A percentile compares a stretch with the other conserved stretches of the same genome.
Evolutionary conservation across 768 basidiomycete genomes (phyloP).

Genomic region (Lactarius hengduanensis): DNA sequence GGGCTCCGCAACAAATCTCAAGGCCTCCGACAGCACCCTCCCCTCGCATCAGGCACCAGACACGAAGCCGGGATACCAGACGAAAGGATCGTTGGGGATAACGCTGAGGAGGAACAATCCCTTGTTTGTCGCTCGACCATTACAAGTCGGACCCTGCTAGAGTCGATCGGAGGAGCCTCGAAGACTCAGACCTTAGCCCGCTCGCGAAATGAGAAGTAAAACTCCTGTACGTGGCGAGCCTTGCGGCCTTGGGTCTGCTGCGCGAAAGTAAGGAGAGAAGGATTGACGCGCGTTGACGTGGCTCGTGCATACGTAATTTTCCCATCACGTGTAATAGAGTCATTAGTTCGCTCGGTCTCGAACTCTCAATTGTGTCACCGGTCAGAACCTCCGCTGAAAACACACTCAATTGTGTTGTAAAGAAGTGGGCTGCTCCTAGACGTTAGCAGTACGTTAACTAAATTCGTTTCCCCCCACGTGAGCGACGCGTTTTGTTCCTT

Average conservation of each 20-base stretch:
- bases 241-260: conserved; percentile 62
- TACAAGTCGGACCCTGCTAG: conserved; percentile 62
- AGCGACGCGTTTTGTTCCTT: conserved; percentile 23
- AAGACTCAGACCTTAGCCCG: conserved; percentile 85
- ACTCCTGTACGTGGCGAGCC: conserved; percentile 58
- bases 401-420: background rate
- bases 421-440: background rate
- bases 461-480: conserved; percentile 22
- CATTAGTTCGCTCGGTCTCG: background rate
- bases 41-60: conserved; percentile 13
- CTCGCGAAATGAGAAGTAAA: conserved; percentile 48
- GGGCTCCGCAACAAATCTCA: conserved; percentile 28
- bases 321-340: conserved; percentile 16
- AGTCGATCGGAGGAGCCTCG: conserved; percentile 59
- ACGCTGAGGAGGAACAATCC: conserved; percentile 40
- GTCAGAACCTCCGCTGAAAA: no score
- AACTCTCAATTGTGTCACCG: background rate
- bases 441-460: background rate
- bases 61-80: conserved; percentile 38
- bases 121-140: conserved; percentile 64
- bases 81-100: conserved; percentile 46
- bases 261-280: conserved; percentile 21
- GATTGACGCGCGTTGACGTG: background rate
- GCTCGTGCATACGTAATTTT: conserved; percentile 15
- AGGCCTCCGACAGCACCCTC: conserved; percentile 23